Conservation (phyloP, 1,284 basidiomycete genomes). For the Pseudozyma flocculosa region DNA sequence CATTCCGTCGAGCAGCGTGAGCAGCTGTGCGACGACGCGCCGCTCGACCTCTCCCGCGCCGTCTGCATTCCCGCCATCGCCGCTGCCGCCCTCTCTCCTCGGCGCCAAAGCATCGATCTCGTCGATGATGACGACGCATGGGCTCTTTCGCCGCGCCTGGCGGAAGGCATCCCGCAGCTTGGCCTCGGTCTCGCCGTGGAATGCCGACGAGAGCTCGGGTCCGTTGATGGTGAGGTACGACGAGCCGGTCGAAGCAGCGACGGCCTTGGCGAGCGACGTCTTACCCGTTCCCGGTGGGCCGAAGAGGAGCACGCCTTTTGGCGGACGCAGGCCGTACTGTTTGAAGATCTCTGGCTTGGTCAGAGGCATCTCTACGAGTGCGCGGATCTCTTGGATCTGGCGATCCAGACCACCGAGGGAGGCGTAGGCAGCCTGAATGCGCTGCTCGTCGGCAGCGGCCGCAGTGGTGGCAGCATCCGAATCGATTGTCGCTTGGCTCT, state of each 20-base stretch:
- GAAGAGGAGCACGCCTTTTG: slow-evolving; percentile 55
- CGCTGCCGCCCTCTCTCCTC: slow-evolving; percentile 78
- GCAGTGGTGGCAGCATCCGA: slow-evolving; percentile 4
- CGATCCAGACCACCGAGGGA: slow-evolving; percentile 83
- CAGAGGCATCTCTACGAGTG: slow-evolving; percentile 92
- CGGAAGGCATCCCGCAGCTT: slow-evolving; percentile 84
- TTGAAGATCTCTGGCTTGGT: slow-evolving; percentile 84
- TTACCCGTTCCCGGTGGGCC: slow-evolving; percentile 58
- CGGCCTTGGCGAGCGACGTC: slow-evolving; percentile 54
- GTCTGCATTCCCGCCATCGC: slow-evolving; percentile 66
- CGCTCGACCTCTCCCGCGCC: slow-evolving; percentile 79
- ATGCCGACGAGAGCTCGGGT: slow-evolving; percentile 88
- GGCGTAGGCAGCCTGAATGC: slow-evolving; percentile 60
- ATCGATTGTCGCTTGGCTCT: slow-evolving; percentile 12
- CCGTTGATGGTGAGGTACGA: slow-evolving; percentile 71
- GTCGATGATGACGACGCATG: slow-evolving; percentile 84
- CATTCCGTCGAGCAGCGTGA: slow-evolving; percentile 95
- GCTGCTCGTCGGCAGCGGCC: slow-evolving; percentile 3
- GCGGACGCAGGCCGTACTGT: slow-evolving; percentile 68
- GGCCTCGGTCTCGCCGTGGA: slow-evolving; percentile 94
- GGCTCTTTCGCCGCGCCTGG: slow-evolving; percentile 76
- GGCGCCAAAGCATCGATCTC: slow-evolving; percentile 96
- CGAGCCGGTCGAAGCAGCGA: slow-evolving; percentile 45
- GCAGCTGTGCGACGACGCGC: slow-evolving; percentile 87
- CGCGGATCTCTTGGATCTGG: slow-evolving; percentile 84